These are phyloP conservation scores for Ophiostoma sp. DNA, from an alignment of 2,329 filamentous ascomycete species.

Conservation along the genomic window DNA sequence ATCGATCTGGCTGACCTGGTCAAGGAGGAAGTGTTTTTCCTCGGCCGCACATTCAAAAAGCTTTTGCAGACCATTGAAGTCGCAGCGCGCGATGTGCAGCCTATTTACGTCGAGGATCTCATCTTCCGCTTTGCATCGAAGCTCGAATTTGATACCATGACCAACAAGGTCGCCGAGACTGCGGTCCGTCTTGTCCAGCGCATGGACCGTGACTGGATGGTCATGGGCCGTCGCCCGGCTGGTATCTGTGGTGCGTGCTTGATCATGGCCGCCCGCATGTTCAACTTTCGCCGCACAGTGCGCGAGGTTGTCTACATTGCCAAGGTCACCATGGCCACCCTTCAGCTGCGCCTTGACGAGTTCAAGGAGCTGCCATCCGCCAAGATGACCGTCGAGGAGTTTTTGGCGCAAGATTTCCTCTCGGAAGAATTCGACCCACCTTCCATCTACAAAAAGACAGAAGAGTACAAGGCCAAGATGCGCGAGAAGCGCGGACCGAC, in stretches of 20 bases:
- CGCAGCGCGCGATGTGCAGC: slow-evolving; percentile 47
- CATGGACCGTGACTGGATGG: slow-evolving; percentile 98
- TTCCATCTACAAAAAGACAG: slow-evolving; percentile 64
- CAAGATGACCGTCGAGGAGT: slow-evolving; percentile 77
- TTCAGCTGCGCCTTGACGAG: slow-evolving; percentile 84
- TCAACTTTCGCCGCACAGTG: slow-evolving; percentile 90
- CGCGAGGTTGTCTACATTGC: slow-evolving; percentile 97
- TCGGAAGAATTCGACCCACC: slow-evolving; percentile 67
- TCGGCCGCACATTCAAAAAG: slow-evolving; percentile 86
- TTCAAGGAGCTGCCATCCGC: slow-evolving; percentile 85
- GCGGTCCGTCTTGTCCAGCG: slow-evolving; percentile 81
- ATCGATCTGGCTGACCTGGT: slow-evolving; percentile 88
- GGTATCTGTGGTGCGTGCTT: slow-evolving; percentile 92
- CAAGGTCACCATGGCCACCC: slow-evolving; percentile 90
- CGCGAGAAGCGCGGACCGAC: slow-evolving; percentile 42
- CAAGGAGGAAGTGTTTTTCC: slow-evolving; percentile 82
- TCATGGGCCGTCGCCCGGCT: slow-evolving; percentile 84
- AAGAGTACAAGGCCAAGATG: slow-evolving; percentile 53
- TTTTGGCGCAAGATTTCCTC: slow-evolving; percentile 57
- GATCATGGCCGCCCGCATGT: slow-evolving; percentile 93
- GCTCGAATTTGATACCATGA: slow-evolving; percentile 80
- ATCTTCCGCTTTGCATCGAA: slow-evolving; percentile 88
- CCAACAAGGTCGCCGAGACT: slow-evolving; percentile 79
- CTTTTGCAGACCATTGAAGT: slow-evolving; percentile 65
- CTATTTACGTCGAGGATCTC: slow-evolving; percentile 80